These are phyloP conservation scores for Diaporthe destruens DNA, from an alignment of 2,329 filamentous ascomycete genomes.

Conservation along the genomic window DNA sequence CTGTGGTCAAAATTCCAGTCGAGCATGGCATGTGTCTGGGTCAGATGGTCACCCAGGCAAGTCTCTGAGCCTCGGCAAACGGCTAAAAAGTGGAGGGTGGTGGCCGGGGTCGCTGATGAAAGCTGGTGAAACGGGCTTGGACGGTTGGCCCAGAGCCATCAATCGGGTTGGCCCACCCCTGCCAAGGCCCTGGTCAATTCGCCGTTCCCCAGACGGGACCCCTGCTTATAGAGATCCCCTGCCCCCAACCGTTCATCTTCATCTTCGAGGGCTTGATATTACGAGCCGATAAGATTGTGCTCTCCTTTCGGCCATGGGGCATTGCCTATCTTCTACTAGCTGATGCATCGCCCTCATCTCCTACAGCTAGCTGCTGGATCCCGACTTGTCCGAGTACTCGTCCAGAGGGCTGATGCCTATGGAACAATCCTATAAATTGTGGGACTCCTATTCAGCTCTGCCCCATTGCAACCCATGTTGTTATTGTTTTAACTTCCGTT, in stretches of 20 bases:
- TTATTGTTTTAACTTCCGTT: neutral
- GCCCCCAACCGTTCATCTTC: slow-evolving; percentile 1
- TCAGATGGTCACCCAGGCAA: slow-evolving; percentile 16
- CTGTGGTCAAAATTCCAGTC: slow-evolving; percentile 6
- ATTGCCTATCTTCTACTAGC: neutral
- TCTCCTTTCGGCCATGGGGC: neutral
- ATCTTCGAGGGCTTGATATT: neutral
- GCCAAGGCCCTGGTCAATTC: slow-evolving; percentile 26
- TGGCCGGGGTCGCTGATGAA: slow-evolving; percentile 26
- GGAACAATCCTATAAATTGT: neutral
- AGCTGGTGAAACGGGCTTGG: neutral
- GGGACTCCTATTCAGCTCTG: neutral
- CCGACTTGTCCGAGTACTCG: neutral
- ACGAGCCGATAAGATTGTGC: slow-evolving; percentile 25
- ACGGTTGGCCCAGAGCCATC: slow-evolving; percentile 10
- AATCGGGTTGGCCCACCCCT: slow-evolving; percentile 13
- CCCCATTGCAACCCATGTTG: neutral
- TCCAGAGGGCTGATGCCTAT: neutral
- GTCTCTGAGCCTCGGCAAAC: slow-evolving; percentile 22
- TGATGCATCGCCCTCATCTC: too few species aligned
- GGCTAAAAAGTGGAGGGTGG: slow-evolving; percentile 27
- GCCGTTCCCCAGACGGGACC: slow-evolving; percentile 35
- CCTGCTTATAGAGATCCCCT: slow-evolving; percentile 12
- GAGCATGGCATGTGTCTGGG: slow-evolving; percentile 23
- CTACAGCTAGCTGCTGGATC: neutral